Evolutionary conservation across 2,329 filamentous ascomycete genomes (phyloP), one percentile per base, ranked within the genome.

Genomic region (Aureobasidium sp.): DNA sequence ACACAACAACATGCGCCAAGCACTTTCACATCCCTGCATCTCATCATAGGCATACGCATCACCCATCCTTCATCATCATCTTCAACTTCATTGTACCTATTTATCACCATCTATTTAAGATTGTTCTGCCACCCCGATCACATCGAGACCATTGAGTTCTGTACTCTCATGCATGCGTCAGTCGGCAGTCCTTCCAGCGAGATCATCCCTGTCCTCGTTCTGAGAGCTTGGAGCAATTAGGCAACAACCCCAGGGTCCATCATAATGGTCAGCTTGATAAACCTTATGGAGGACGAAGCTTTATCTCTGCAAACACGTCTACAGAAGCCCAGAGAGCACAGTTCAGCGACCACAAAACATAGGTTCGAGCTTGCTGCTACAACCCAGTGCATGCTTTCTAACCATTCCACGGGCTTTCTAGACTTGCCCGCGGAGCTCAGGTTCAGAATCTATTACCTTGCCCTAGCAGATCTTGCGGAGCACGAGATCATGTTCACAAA

Each of bases 31-130:
- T n/a, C 12, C 29, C 31, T 47, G 40, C 54, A 47, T 33, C 37
- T 37, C 27, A n/a, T 35, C 19, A 27, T n/a, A n/a, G 39, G 54
- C 52, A 39, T 15, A 44, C 5, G 27, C 37, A 37, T 45, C 7
- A 35, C 24, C 24, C n/a, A 7, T 44, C 11, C 6, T 9, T 19
- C 9, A 33, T 48, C 14, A 4, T 6, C n/a, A 37, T 45, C 11
- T 27, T 45, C 27, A 7, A 27, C 8, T 58, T 58, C 54, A 37
- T 47, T 58, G 54, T 58, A 58, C 29, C 19, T 58, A 58, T 47
- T 58, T 12, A 54, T 11, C 27, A 54, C 14, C n/a, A 44, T 44
- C n/a, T 37, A 7, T 31, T 5, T 11, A 9, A 31, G 14, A n/a
- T 24, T 19, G 3, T 33, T 33, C 11, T 33, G 11, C 31, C 31